Conservation (phyloP, 1,139 yeast genomes). For the Yamadazyma diddensiae region DNA sequence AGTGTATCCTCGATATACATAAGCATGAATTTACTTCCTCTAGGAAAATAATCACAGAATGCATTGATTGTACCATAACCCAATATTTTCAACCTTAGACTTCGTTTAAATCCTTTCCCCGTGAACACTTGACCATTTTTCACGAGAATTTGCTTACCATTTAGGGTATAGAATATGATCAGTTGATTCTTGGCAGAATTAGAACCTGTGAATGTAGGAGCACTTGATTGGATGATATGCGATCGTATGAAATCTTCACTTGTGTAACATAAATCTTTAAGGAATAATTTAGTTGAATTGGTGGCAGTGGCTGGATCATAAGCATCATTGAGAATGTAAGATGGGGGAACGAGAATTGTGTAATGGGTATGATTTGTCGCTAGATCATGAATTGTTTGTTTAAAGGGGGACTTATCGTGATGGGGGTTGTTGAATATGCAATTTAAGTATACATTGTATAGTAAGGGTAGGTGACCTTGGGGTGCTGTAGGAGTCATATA, state of each 20-base stretch:
- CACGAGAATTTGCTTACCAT: conserved; percentile 55
- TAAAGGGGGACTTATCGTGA: conserved; percentile 49
- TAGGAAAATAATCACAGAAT: conserved; percentile 45
- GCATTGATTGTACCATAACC: conserved; percentile 43
- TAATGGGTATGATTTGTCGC: conserved; percentile 43
- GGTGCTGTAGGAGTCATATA: conserved; percentile 5
- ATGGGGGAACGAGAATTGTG: conserved; percentile 62
- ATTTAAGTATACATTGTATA: conserved; percentile 66
- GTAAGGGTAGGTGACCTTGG: conserved; percentile 25
- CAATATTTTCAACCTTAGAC: conserved; percentile 44
- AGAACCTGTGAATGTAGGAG: conserved; percentile 34
- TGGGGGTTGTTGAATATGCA: conserved; percentile 66
- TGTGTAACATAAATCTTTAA: conserved; percentile 54
- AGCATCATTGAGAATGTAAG: conserved; percentile 47
- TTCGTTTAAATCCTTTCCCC: conserved; percentile 55
- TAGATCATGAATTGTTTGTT: conserved; percentile 42
- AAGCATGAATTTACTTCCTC: conserved; percentile 50
- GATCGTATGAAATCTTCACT: conserved; percentile 67
- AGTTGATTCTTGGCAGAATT: conserved; percentile 41
- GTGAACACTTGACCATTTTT: conserved; percentile 56
- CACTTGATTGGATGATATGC: conserved; percentile 53
- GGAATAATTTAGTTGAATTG: conserved; percentile 28
- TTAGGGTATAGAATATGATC: conserved; percentile 54
- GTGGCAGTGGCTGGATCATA: conserved; percentile 46
- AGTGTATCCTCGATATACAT: conserved; percentile 52